Conservation (phyloP, 495 filamentous ascomycete species). For the Hypoxylon fuscum region DNA sequence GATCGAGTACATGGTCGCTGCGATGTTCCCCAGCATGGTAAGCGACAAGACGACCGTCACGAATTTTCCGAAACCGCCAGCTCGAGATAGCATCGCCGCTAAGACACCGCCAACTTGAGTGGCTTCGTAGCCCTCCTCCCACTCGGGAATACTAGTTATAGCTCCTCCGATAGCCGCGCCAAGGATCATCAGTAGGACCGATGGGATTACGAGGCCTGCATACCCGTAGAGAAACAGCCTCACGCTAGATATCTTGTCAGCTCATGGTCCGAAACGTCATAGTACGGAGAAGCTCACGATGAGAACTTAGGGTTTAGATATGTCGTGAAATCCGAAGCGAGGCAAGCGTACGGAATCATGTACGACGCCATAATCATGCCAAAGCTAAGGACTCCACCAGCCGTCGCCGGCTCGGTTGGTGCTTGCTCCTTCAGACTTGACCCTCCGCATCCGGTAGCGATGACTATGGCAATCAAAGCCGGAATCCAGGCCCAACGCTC, state of each 20-base stretch:
- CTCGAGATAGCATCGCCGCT: conserved; percentile 61
- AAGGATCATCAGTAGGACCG: conserved; percentile 61
- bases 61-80: conserved; percentile 65
- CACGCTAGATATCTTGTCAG: conserved; percentile 32
- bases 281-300: conserved; percentile 41
- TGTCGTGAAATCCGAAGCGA: conserved; percentile 59
- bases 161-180: conserved; percentile 64
- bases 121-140: conserved; percentile 56
- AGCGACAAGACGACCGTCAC: conserved; percentile 62
- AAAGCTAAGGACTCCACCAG: conserved; percentile 47
- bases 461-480: conserved; percentile 60
- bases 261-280: neutral
- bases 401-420: conserved; percentile 39
- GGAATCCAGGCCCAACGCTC: conserved; percentile 71
- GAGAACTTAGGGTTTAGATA: conserved; percentile 58
- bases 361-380: conserved; percentile 57
- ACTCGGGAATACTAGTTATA: conserved; percentile 50
- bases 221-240: conserved; percentile 58
- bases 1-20: conserved; percentile 59
- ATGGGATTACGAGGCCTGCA: conserved; percentile 57
- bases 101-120: conserved; percentile 63
- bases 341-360: conserved; percentile 57
- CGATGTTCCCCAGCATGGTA: conserved; percentile 62
- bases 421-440: conserved; percentile 45
- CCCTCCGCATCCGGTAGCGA: conserved; percentile 54